phyloP scores from a whole-genome alignment of 352 stramenopile genomes.

The Phytophthora aleatoria region DNA sequence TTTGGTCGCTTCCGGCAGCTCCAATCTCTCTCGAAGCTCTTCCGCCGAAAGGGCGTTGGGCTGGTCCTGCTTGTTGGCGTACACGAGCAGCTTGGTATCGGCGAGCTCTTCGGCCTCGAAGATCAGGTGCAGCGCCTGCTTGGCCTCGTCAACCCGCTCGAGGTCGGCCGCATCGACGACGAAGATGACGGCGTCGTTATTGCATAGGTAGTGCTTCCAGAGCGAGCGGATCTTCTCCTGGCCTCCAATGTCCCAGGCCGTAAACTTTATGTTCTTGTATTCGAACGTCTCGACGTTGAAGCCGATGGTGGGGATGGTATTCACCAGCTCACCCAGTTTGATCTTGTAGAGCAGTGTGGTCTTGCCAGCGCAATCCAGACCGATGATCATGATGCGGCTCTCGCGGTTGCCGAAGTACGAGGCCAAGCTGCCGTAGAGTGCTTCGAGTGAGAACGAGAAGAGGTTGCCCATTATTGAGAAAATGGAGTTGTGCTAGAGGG shows the following conservation, averaged over 20 bases:
- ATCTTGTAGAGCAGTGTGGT: slow-evolving; percentile 95
- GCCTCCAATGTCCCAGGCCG: slow-evolving; percentile 83
- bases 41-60: slow-evolving; percentile 32
- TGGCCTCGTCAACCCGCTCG: slow-evolving; percentile 54
- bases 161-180: slow-evolving; percentile 74
- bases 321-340: slow-evolving; percentile 75
- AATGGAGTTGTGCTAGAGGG: not conserved
- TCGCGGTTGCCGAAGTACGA: slow-evolving; percentile 44
- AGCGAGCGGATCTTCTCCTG: slow-evolving; percentile 50
- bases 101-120: slow-evolving; percentile 51
- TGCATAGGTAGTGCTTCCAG: slow-evolving; percentile 73
- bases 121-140: slow-evolving; percentile 45
- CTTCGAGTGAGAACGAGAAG: slow-evolving; percentile 41
- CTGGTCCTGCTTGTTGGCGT: slow-evolving; percentile 62
- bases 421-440: slow-evolving; percentile 35
- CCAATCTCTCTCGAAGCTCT: slow-evolving; percentile 40
- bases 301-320: slow-evolving; percentile 84
- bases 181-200: slow-evolving; percentile 83
- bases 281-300: slow-evolving; percentile 88
- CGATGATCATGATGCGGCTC: slow-evolving; percentile 88
- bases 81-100: slow-evolving; percentile 49
- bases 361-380: slow-evolving; percentile 95
- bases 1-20: slow-evolving; percentile 42
- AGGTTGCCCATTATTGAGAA: slow-evolving; percentile 49
- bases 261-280: slow-evolving; percentile 79